Percentiles rank a stretch among this genome's conserved stretches.
Conservation (phyloP, 2,329 filamentous ascomycete species). For the Pyrenochaeta sp. region DNA sequence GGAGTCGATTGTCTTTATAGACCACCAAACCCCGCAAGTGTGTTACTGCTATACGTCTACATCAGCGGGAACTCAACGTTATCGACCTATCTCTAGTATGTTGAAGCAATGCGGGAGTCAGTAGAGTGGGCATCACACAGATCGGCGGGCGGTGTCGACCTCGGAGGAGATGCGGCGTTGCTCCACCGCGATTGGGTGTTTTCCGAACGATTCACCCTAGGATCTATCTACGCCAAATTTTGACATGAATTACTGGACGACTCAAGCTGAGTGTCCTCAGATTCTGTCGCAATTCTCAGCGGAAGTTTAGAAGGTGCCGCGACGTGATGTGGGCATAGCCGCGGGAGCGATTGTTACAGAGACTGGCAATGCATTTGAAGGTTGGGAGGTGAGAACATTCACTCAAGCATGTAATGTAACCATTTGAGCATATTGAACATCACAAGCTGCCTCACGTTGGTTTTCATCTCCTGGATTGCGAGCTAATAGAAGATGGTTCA, state of each 20-base stretch:
- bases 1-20: background rate
- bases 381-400: too few relatives aligned
- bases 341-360: too few relatives aligned
- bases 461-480: too few relatives aligned
- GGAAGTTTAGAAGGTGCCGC: background rate
- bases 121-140: background rate
- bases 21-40: background rate
- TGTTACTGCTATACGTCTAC: background rate
- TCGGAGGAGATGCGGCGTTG: constrained; percentile 39
- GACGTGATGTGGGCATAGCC: background rate
- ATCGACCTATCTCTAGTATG: background rate
- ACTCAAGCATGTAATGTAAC: too few relatives aligned
- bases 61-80: background rate
- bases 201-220: background rate
- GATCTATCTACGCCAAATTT: background rate
- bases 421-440: too few relatives aligned
- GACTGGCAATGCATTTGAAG: too few relatives aligned
- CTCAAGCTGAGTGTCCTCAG: background rate
- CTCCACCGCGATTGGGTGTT: constrained; percentile 29
- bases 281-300: background rate
- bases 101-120: background rate
- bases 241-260: background rate
- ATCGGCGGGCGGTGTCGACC: constrained; percentile 4
- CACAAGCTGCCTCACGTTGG: too few relatives aligned
- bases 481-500: background rate